phyloP scores from a whole-genome alignment of 2,329 filamentous ascomycete genomes.

The Cladosporium sp. region DNA sequence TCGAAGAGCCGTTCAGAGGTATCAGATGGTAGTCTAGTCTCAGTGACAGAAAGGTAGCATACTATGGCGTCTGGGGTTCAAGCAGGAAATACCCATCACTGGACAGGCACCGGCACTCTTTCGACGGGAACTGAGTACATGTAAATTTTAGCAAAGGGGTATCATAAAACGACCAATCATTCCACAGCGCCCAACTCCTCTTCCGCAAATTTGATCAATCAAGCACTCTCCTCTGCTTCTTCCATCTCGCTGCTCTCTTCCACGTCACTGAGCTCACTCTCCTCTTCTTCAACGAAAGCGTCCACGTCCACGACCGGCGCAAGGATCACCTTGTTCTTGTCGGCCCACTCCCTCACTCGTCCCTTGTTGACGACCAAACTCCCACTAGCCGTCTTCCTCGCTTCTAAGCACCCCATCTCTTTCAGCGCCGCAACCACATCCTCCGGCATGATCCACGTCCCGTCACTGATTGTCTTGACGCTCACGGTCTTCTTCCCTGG shows the following conservation, averaged over 20 bases:
- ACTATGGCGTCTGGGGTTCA: neutral
- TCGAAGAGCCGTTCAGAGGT: neutral
- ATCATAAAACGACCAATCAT: conserved; percentile 15
- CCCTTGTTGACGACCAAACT: conserved; percentile 58
- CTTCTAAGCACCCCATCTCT: conserved; percentile 73
- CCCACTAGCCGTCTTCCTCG: conserved; percentile 54
- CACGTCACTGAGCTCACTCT: conserved; percentile 46
- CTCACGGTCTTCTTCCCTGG: conserved; percentile 58
- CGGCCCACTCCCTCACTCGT: conserved; percentile 67
- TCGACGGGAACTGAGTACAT: neutral
- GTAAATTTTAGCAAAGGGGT: conserved; percentile 2
- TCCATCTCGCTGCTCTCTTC: conserved; percentile 26
- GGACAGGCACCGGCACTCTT: neutral
- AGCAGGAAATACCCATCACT: neutral
- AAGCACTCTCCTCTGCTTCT: conserved; percentile 5
- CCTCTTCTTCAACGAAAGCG: conserved; percentile 71
- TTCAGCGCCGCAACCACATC: conserved; percentile 78
- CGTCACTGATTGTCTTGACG: conserved; percentile 70
- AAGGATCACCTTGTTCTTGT: conserved; percentile 62
- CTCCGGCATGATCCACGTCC: conserved; percentile 81
- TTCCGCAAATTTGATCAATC: neutral
- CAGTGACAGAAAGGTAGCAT: neutral
- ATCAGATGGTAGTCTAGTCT: neutral
- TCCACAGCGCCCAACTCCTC: neutral
- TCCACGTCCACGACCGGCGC: conserved; percentile 69